These are phyloP conservation scores for Dictyostelium discoideum DNA, from an alignment of 78 protist genomes.

Conservation along the genomic window DNA sequence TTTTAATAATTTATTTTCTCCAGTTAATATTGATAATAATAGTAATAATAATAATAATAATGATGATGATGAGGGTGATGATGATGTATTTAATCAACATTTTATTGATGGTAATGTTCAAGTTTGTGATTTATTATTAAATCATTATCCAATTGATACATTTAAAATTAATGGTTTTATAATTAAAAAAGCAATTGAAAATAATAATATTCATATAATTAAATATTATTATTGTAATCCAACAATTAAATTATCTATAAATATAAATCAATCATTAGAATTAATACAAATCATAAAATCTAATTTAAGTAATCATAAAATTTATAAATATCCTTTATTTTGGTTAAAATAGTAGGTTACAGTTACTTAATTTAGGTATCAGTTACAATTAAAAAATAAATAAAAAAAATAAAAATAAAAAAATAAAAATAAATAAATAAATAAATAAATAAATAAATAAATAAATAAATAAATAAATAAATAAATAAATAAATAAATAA, in stretches of 20 bases:
- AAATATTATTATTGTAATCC: background rate
- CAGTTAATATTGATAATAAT: no score
- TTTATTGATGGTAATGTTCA: background rate
- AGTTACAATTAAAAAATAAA: background rate
- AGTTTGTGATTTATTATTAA: background rate
- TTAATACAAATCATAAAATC: background rate
- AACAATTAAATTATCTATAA: background rate
- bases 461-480: no score
- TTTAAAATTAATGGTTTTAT: background rate
- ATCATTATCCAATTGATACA: background rate
- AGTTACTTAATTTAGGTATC: background rate
- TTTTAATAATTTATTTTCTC: no score
- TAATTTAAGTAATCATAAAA: background rate
- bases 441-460: no score
- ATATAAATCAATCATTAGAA: background rate
- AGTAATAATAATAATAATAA: background rate
- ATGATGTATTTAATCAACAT: background rate
- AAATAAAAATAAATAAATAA: no score
- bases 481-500: no score
- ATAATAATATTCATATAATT: background rate
- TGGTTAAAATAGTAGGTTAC: background rate
- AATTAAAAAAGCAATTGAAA: background rate
- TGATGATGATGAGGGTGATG: background rate
- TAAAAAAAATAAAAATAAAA: no score
- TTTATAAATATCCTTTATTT: background rate